phyloP scores from a whole-genome alignment of 169 alveolate genomes.

The Theileria luwenshuni region DNA sequence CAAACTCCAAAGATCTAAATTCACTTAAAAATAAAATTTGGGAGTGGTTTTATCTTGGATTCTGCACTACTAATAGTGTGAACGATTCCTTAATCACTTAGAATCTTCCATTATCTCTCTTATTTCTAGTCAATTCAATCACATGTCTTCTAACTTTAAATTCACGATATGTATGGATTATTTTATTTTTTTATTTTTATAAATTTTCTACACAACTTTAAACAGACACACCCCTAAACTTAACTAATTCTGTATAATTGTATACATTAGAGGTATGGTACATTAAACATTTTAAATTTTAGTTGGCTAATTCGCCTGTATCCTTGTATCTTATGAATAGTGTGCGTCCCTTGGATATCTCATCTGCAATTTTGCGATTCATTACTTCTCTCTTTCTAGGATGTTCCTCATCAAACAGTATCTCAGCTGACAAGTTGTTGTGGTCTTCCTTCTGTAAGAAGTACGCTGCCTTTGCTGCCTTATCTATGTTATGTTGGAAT shows the following conservation, averaged over 20 bases:
- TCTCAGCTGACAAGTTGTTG: slow-evolving; percentile 64
- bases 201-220: no score
- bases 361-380: slow-evolving; percentile 49
- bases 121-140: no score
- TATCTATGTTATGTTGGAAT: slow-evolving; percentile 16
- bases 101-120: no score
- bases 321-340: slow-evolving; percentile 52
- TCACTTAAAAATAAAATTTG: background rate
- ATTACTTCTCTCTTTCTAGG: slow-evolving; percentile 14
- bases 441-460: slow-evolving; percentile 59
- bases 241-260: background rate
- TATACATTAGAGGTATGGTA: no score
- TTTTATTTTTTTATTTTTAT: no score
- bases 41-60: no score
- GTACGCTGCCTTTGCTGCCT: slow-evolving; percentile 47
- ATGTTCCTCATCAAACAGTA: slow-evolving; percentile 58
- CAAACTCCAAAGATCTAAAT: no score
- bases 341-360: slow-evolving; percentile 42
- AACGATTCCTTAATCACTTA: no score
- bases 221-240: background rate
- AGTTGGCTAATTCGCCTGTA: slow-evolving; percentile 55
- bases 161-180: no score
- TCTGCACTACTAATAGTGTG: no score
- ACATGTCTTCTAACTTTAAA: no score
- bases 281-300: no score